Percentiles rank a stretch among this genome's conserved stretches.
Conservation (phyloP, 345 rosid species). For the Eucalyptus caleyi region DNA sequence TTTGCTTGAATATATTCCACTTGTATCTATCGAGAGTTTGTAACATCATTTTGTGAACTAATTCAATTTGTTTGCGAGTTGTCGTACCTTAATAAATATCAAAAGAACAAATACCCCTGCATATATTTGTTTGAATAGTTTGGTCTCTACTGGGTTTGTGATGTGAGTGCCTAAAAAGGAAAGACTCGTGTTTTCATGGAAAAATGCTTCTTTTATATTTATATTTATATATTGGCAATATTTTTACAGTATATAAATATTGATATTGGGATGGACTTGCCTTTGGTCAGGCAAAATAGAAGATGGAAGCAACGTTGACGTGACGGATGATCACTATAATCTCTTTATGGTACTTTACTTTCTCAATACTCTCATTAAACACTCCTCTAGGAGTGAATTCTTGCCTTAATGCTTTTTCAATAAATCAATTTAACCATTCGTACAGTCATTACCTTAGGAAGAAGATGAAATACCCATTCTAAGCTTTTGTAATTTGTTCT, state of each 20-base stretch:
- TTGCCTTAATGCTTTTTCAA: neutral
- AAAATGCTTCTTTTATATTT: too few relatives aligned
- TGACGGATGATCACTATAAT: slow-evolving; percentile 7
- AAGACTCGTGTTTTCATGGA: neutral
- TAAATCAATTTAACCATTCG: neutral
- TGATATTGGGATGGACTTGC: neutral
- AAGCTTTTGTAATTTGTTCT: neutral
- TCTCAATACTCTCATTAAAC: neutral
- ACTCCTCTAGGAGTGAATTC: neutral
- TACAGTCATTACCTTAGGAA: neutral
- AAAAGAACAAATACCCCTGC: neutral
- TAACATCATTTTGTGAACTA: neutral
- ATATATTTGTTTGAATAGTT: too few relatives aligned
- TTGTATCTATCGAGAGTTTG: neutral
- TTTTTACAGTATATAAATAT: too few relatives aligned
- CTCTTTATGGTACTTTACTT: neutral
- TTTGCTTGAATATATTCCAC: neutral
- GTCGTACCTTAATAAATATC: neutral
- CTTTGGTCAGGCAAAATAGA: neutral
- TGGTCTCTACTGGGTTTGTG: neutral
- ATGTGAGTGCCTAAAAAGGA: neutral
- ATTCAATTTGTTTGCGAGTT: neutral
- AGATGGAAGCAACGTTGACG: slow-evolving; percentile 5
- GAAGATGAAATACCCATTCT: neutral
- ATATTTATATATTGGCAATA: too few relatives aligned